Evolutionary conservation across 2,329 filamentous ascomycete genomes (phyloP).

Genomic region (Dactylellina drechsleri): DNA sequence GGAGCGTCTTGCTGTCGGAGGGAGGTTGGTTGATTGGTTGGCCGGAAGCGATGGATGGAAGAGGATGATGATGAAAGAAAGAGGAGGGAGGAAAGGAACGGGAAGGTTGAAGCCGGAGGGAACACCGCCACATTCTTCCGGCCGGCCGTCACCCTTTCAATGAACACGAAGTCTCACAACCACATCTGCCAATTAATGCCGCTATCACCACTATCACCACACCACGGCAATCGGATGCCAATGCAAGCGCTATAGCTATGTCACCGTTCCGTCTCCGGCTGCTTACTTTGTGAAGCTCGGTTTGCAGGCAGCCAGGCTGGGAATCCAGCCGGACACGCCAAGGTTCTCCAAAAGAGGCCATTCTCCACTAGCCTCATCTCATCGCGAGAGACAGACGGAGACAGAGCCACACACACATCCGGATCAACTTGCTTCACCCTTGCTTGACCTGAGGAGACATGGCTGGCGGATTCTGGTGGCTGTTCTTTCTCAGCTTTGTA

Average conservation of each 20-base stretch:
- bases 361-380: no score
- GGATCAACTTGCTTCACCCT: background rate
- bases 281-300: slow-evolving; percentile 25
- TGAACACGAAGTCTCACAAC: no score
- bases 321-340: slow-evolving; percentile 2
- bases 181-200: background rate
- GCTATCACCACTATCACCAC: slow-evolving; percentile 29
- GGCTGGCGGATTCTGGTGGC: slow-evolving; percentile 53
- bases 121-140: no score
- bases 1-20: background rate
- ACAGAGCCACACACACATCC: background rate
- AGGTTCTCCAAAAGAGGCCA: background rate
- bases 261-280: background rate
- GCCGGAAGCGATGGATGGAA: slow-evolving; percentile 15
- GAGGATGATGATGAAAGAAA: background rate
- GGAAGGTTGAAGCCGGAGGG: no score
- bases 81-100: no score
- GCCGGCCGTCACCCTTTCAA: no score
- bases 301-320: background rate
- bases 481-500: slow-evolving; percentile 45
- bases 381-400: background rate
- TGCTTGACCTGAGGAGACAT: slow-evolving; percentile 17
- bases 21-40: slow-evolving; percentile 30
- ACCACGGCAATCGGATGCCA: background rate
- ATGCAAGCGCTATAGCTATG: slow-evolving; percentile 14